These are phyloP conservation scores for Fusarium caatingaense DNA, from an alignment of 2,329 filamentous ascomycete species.

Conservation along the genomic window DNA sequence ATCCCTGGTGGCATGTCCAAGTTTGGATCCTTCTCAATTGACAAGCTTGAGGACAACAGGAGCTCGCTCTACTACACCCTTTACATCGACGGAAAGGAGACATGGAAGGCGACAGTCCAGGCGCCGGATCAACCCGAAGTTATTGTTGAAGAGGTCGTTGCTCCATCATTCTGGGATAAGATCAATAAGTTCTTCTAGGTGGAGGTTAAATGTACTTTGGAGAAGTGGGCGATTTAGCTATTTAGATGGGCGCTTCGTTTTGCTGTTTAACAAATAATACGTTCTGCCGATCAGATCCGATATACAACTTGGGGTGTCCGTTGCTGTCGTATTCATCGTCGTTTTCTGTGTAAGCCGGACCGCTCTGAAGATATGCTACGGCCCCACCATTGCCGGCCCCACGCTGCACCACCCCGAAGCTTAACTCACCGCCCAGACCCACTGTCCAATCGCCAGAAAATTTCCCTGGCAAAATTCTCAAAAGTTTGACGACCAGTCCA, in stretches of 20 bases:
- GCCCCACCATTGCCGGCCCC: constrained; percentile 25
- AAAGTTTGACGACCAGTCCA: constrained; percentile 42
- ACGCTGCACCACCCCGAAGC: constrained; percentile 13
- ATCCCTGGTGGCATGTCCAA: constrained; percentile 89
- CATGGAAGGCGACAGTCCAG: constrained; percentile 74
- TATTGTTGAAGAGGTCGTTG: constrained; percentile 42
- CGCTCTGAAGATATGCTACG: background rate
- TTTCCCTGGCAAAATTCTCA: constrained; percentile 46
- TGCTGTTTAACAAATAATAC: constrained; percentile 9
- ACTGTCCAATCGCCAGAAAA: constrained; percentile 44
- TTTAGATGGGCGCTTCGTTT: constrained; percentile 2
- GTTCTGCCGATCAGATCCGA: background rate
- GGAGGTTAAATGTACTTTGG: background rate
- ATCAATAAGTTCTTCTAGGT: constrained; percentile 43
- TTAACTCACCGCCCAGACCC: constrained; percentile 44
- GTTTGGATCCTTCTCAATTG: constrained; percentile 80
- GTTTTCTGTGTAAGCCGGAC: background rate
- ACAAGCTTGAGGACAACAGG: constrained; percentile 67
- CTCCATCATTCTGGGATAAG: constrained; percentile 60
- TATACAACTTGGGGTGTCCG: background rate
- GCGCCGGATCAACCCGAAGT: constrained; percentile 52
- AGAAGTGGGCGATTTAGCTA: background rate
- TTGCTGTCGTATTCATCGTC: background rate
- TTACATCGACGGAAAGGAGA: constrained; percentile 82
- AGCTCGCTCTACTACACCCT: constrained; percentile 83